Percentiles rank a stretch among this genome's conserved stretches.
These are phyloP conservation scores for Talaromyces ruber DNA, from an alignment of 495 filamentous ascomycete genomes.

Conservation along the genomic window DNA sequence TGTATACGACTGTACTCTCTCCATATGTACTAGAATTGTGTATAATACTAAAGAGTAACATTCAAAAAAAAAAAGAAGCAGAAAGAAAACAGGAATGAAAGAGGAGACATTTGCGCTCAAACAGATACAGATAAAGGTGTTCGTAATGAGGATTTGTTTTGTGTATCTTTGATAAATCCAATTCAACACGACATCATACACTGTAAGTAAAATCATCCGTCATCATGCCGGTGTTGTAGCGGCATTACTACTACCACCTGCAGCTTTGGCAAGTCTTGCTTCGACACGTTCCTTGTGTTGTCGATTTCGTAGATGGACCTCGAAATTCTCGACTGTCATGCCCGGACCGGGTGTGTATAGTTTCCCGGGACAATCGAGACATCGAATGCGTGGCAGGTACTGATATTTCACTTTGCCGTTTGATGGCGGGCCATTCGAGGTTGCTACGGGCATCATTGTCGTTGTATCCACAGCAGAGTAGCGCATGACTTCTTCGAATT, in stretches of 20 bases:
- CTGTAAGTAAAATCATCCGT: background rate
- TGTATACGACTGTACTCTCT: background rate
- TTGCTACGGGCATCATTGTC: slow-evolving; percentile 46
- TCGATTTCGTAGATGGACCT: slow-evolving; percentile 78
- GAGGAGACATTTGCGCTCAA: background rate
- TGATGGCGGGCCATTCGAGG: slow-evolving; percentile 39
- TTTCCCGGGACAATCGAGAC: slow-evolving; percentile 87
- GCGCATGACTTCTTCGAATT: slow-evolving; percentile 82
- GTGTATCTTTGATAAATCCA: background rate
- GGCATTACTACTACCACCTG: background rate
- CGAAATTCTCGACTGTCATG: slow-evolving; percentile 78
- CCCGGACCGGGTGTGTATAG: slow-evolving; percentile 83
- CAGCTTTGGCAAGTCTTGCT: slow-evolving; percentile 28
- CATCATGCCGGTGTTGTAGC: background rate
- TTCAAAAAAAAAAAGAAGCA: background rate
- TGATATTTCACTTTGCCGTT: slow-evolving; percentile 52
- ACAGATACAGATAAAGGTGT: background rate
- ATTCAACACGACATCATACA: slow-evolving; percentile 1
- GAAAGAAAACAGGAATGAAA: background rate
- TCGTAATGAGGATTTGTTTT: background rate
- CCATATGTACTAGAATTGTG: slow-evolving; percentile 1
- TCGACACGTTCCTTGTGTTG: slow-evolving; percentile 70
- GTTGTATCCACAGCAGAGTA: slow-evolving; percentile 65
- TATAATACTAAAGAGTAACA: slow-evolving; percentile 1
- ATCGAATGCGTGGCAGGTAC: slow-evolving; percentile 78